These are phyloP conservation scores for Mortierella sp. DNA, from an alignment of 371 early-diverging fungal genomes.

Conservation along the genomic window DNA sequence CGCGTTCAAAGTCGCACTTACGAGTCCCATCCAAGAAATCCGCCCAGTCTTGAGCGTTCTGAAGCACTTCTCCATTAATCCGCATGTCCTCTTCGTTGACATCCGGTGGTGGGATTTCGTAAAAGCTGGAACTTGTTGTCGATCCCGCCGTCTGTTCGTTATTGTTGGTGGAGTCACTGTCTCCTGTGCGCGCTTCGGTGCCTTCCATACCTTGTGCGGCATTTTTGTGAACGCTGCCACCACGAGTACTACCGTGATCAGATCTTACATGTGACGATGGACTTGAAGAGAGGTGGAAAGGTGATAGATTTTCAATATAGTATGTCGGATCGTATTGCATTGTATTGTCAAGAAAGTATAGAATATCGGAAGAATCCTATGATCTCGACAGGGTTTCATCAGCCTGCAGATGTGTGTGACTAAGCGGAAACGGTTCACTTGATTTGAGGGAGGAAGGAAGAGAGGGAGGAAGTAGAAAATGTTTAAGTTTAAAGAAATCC, in stretches of 20 bases:
- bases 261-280: neutral
- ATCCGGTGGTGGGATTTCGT: neutral
- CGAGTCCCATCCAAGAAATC: slow-evolving; percentile 21
- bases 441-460: too few relatives aligned
- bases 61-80: slow-evolving; percentile 13
- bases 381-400: too few relatives aligned
- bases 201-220: neutral
- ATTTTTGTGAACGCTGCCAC: neutral
- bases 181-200: neutral
- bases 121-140: neutral
- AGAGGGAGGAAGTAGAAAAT: too few relatives aligned
- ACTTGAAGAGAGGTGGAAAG: neutral
- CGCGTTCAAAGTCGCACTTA: neutral
- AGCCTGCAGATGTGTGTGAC: too few relatives aligned
- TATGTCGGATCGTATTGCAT: neutral
- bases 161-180: neutral
- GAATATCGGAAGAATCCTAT: too few relatives aligned
- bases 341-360: neutral
- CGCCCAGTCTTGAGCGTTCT: slow-evolving; percentile 21
- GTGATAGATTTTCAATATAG: neutral
- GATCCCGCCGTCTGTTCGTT: too few relatives aligned
- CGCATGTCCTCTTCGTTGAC: slow-evolving; percentile 22
- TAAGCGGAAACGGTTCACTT: too few relatives aligned
- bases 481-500: too few relatives aligned
- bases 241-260: neutral